These are phyloP conservation scores for Salix brachista DNA, from an alignment of 345 rosid species.

Conservation along the genomic window DNA sequence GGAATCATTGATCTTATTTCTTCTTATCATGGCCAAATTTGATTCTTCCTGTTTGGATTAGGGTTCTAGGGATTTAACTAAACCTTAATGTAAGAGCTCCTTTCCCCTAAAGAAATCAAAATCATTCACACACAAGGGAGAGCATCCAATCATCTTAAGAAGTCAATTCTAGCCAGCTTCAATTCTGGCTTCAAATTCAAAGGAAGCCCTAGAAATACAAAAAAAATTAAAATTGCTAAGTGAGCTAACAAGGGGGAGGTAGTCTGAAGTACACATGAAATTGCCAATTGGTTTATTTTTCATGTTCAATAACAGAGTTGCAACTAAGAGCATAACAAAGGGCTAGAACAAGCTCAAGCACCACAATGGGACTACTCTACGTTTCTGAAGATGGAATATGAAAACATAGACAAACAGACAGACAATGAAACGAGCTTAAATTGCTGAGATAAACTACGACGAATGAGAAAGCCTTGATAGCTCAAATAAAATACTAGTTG, in stretches of 20 bases:
- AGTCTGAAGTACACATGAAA: neutral
- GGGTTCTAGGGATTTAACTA: too few relatives aligned
- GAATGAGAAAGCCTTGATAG: neutral
- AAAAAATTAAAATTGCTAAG: neutral
- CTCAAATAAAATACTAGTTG: neutral
- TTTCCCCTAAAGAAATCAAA: too few relatives aligned
- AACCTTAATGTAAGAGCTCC: too few relatives aligned
- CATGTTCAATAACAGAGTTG: neutral
- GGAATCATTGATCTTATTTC: too few relatives aligned
- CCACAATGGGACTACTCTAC: neutral
- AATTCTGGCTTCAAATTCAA: neutral
- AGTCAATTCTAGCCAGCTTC: neutral
- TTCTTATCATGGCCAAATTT: too few relatives aligned
- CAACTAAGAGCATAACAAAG: neutral
- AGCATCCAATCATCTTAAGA: neutral
- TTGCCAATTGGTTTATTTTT: neutral
- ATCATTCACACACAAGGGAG: too few relatives aligned
- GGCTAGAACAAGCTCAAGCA: neutral
- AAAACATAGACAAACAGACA: neutral
- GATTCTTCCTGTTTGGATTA: too few relatives aligned
- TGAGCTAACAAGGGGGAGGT: neutral
- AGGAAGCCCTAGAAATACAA: neutral
- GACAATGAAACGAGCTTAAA: slow-evolving; percentile 2
- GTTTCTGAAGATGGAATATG: neutral
- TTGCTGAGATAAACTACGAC: neutral